Conservation (phyloP, 331 rosid genomes). For the Acacia pycnantha region DNA sequence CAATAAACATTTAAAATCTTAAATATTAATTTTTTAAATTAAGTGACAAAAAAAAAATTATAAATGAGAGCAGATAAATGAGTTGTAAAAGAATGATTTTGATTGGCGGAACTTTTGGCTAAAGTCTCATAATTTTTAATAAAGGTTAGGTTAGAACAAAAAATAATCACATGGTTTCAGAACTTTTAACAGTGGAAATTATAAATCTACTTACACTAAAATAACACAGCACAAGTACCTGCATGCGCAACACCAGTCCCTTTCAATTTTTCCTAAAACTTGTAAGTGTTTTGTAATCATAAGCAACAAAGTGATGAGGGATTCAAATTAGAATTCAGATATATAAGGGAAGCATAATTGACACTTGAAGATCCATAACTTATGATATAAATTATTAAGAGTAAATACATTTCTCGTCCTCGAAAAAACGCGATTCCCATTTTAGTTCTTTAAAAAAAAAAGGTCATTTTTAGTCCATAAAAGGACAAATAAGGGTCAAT, state of each 20-base stretch:
- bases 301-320: slow-evolving; percentile 40
- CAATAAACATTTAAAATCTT: neutral
- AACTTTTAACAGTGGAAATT: slow-evolving; percentile 11
- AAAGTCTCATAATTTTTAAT: neutral
- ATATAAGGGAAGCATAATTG: neutral
- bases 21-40: neutral
- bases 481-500: too few species aligned
- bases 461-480: too few species aligned
- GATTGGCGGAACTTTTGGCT: neutral
- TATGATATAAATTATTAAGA: neutral
- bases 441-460: too few species aligned
- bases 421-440: too few species aligned
- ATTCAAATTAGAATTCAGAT: neutral
- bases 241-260: slow-evolving; percentile 39
- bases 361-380: neutral
- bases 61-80: neutral
- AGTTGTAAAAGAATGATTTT: neutral
- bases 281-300: slow-evolving; percentile 20
- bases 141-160: slow-evolving; percentile 22
- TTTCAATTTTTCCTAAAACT: slow-evolving; percentile 43
- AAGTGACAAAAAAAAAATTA: neutral
- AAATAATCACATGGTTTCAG: slow-evolving; percentile 41
- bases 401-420: too few species aligned
- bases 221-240: slow-evolving; percentile 41
- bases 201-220: slow-evolving; percentile 35